Conservation (phyloP, 352 stramenopile species). For the Phytophthora idaei region DNA sequence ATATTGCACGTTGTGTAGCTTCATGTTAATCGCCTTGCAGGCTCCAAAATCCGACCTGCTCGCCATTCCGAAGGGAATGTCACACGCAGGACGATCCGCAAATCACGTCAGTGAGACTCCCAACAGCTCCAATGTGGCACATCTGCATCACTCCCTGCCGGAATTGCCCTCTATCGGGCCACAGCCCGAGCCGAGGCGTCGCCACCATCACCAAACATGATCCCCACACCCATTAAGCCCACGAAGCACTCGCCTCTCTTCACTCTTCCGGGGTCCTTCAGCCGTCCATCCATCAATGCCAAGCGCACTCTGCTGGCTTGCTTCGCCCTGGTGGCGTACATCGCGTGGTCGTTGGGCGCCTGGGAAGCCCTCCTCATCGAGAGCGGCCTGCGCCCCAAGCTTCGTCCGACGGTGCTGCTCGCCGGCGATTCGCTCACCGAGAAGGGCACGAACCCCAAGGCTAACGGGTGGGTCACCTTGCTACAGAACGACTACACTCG, state of each 20-base stretch:
- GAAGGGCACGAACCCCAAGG: conserved; percentile 32
- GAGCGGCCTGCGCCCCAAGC: conserved; percentile 25
- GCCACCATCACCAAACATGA: conserved; percentile 13
- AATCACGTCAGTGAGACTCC: background rate
- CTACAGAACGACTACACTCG: conserved; percentile 48
- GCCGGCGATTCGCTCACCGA: conserved; percentile 57
- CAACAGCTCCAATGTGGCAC: conserved; percentile 3
- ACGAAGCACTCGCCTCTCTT: conserved; percentile 10
- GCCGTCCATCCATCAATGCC: conserved; percentile 1
- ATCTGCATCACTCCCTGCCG: conserved; percentile 8
- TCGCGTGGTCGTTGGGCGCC: conserved; percentile 28
- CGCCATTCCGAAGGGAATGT: background rate
- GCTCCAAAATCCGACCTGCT: background rate
- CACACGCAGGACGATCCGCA: background rate
- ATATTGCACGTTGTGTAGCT: background rate
- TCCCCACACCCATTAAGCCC: conserved; percentile 12
- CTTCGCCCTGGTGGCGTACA: conserved; percentile 23
- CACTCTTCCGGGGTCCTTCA: conserved; percentile 3
- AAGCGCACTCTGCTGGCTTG: conserved; percentile 19
- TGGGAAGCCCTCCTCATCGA: conserved; percentile 28
- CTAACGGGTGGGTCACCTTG: conserved; percentile 43
- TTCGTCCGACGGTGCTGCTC: conserved; percentile 26
- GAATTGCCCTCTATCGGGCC: conserved; percentile 8
- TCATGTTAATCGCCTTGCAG: too few species aligned
- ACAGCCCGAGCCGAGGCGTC: conserved; percentile 3